phyloP scores from a whole-genome alignment of 2,329 filamentous ascomycete species.

The Monosporascus sp. region DNA sequence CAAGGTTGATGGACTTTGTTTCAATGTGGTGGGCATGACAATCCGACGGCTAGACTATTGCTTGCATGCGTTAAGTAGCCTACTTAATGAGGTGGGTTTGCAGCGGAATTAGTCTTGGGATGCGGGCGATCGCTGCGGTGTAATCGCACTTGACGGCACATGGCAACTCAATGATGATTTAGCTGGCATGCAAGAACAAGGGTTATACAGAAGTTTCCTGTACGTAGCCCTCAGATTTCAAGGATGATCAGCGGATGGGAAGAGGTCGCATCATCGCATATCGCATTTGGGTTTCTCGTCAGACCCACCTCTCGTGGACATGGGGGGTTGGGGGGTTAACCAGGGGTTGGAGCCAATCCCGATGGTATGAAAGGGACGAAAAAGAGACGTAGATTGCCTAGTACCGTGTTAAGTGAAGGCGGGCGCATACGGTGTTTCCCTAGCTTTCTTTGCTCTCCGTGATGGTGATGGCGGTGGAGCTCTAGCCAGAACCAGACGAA shows the following conservation, averaged over 20 bases:
- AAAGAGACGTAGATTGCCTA: background rate
- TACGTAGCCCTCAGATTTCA: background rate
- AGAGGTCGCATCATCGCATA: slow-evolving; percentile 5
- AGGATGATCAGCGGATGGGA: background rate
- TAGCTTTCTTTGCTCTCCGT: background rate
- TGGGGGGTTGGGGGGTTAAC: background rate
- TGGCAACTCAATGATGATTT: background rate
- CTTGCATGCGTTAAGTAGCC: background rate
- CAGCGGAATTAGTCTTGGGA: slow-evolving; percentile 2
- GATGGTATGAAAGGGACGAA: background rate
- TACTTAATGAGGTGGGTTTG: background rate
- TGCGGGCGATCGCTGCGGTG: slow-evolving; percentile 9
- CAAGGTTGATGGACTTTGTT: background rate
- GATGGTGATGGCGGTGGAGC: background rate
- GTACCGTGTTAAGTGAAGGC: background rate
- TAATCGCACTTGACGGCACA: slow-evolving; percentile 2
- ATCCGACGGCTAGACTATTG: background rate
- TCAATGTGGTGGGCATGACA: background rate
- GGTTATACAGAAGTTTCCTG: background rate
- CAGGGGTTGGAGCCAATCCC: background rate
- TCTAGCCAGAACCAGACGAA: too few relatives aligned
- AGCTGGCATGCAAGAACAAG: background rate
- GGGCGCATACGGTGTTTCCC: background rate
- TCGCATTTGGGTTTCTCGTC: slow-evolving; percentile 1
- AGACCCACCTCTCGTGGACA: background rate